These are phyloP conservation scores for Fusarium pseudonygamai DNA, from an alignment of 2,329 filamentous ascomycete genomes.

Conservation along the genomic window DNA sequence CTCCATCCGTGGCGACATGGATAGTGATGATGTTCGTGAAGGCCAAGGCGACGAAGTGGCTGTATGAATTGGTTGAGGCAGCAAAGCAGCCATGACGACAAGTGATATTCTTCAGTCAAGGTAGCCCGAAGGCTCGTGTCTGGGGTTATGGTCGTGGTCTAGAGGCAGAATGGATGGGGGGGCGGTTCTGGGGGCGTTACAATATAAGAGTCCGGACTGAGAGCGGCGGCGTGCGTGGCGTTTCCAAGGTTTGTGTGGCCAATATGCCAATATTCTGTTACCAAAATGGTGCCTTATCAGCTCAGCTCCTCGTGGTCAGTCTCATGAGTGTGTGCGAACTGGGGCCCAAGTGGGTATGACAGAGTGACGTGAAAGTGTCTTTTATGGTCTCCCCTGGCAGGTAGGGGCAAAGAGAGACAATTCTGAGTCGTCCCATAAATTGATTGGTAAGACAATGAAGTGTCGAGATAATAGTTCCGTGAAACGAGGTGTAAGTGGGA, in stretches of 20 bases:
- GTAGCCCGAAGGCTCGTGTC: slow-evolving; percentile 6
- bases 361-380: slow-evolving; percentile 32
- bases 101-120: background rate
- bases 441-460: slow-evolving; percentile 34
- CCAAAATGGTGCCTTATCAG: slow-evolving; percentile 19
- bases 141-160: background rate
- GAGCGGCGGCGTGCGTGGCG: slow-evolving; percentile 32
- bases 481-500: slow-evolving; percentile 27
- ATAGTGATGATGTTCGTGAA: slow-evolving; percentile 17
- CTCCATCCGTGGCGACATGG: slow-evolving; percentile 28
- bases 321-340: slow-evolving; percentile 5
- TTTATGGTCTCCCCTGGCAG: slow-evolving; percentile 21
- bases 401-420: slow-evolving; percentile 24
- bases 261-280: slow-evolving; percentile 34
- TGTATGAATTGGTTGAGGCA: slow-evolving; percentile 27
- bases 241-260: slow-evolving; percentile 36
- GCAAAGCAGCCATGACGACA: slow-evolving; percentile 32
- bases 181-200: slow-evolving; percentile 33
- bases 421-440: slow-evolving; percentile 24
- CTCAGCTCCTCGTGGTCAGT: slow-evolving; percentile 30
- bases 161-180: slow-evolving; percentile 16
- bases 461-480: slow-evolving; percentile 25
- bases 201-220: slow-evolving; percentile 39
- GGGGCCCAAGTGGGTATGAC: slow-evolving; percentile 10
- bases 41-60: slow-evolving; percentile 22